Evolutionary conservation across 2,329 filamentous ascomycete genomes (phyloP).

Genomic region (Epichloe typhina): DNA sequence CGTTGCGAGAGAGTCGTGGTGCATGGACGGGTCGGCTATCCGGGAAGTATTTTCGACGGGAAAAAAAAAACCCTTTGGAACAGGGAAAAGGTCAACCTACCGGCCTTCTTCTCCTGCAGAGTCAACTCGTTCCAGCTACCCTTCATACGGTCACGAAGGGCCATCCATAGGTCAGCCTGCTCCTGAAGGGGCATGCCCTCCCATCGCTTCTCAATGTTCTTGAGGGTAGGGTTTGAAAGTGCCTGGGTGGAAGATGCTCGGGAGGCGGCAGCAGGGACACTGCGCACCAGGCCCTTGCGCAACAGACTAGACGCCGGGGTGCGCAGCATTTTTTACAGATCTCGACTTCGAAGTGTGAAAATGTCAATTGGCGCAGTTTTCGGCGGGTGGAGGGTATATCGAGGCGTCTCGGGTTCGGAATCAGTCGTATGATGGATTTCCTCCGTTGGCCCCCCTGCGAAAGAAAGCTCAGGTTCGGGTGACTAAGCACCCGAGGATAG

Average conservation of each 20-base stretch:
- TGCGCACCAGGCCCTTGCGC: constrained; percentile 34
- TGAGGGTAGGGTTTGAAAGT: constrained; percentile 93
- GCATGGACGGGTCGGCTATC: constrained; percentile 13
- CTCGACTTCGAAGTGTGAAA: constrained; percentile 8
- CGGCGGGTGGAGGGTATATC: constrained; percentile 7
- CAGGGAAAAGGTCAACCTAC: constrained; percentile 40
- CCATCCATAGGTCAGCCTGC: constrained; percentile 99
- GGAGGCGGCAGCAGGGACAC: constrained; percentile 31
- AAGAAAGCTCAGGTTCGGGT: constrained; percentile 13
- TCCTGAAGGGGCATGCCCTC: constrained; percentile 95
- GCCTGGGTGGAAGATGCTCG: constrained; percentile 63
- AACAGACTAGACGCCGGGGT: constrained; percentile 38
- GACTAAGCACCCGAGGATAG: constrained; percentile 7
- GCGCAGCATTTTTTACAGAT: constrained; percentile 37
- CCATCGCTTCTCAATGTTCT: constrained; percentile 99
- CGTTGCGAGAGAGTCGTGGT: constrained; percentile 6
- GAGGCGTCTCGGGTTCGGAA: constrained; percentile 13
- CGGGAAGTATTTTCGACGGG: constrained; percentile 22
- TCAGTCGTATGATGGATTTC: constrained; percentile 16
- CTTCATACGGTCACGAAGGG: constrained; percentile 97
- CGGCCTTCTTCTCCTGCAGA: constrained; percentile 95
- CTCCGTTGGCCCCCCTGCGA: constrained; percentile 1
- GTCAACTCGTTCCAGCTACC: constrained; percentile 92
- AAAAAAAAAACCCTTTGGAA: not conserved
- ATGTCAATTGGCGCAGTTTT: constrained; percentile 22